phyloP scores from a whole-genome alignment of 306 rosid genomes.

The Prunus kanzakura region DNA sequence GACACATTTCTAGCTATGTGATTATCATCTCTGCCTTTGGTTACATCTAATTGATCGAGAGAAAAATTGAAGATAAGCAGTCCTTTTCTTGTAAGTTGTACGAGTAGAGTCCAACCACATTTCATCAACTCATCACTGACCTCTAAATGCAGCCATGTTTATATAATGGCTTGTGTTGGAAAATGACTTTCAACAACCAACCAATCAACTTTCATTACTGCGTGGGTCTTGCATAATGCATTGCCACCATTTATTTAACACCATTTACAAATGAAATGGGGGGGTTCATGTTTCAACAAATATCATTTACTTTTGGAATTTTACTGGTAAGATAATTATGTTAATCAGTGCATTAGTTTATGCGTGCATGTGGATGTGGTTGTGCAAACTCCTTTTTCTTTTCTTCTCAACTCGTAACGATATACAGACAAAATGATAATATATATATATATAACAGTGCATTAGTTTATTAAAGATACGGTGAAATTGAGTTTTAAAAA shows the following conservation, averaged over 20 bases:
- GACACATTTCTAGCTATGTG: slow-evolving; percentile 8
- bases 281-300: slow-evolving; percentile 7
- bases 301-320: too few relatives aligned
- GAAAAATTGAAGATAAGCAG: slow-evolving; percentile 21
- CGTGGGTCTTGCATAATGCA: slow-evolving; percentile 16
- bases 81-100: slow-evolving; percentile 12
- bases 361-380: too few relatives aligned
- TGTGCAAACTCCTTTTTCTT: too few relatives aligned
- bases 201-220: slow-evolving; percentile 18
- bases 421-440: too few relatives aligned
- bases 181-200: slow-evolving; percentile 18
- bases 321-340: neutral
- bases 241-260: slow-evolving; percentile 25
- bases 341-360: too few relatives aligned
- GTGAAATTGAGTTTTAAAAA: too few relatives aligned
- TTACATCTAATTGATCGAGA: slow-evolving; percentile 26
- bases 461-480: too few relatives aligned
- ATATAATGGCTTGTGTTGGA: slow-evolving; percentile 4
- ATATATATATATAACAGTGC: too few relatives aligned
- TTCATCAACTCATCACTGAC: neutral
- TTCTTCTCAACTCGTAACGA: too few relatives aligned
- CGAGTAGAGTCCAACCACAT: neutral
- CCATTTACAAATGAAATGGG: slow-evolving; percentile 20
- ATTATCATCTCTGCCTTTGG: slow-evolving; percentile 22
- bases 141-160: neutral